phyloP scores from a whole-genome alignment of 1,139 yeast species.

The Protomyces arabidopsidicola region DNA sequence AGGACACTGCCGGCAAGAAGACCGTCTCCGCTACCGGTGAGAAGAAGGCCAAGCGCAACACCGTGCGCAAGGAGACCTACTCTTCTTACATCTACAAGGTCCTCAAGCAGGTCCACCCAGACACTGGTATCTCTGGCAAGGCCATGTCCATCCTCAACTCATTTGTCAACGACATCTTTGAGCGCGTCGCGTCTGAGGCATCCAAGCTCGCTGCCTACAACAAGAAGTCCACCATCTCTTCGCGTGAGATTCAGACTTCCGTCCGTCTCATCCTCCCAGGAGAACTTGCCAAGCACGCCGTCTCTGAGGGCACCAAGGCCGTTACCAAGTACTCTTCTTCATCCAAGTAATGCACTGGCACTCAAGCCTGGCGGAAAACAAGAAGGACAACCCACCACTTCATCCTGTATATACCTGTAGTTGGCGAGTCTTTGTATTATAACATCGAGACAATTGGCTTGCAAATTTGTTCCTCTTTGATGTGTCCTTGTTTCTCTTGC shows the following conservation, averaged over 20 bases:
- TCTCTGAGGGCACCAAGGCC: slow-evolving; percentile 99
- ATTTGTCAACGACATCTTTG: slow-evolving; percentile 81
- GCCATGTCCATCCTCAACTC: slow-evolving; percentile 99
- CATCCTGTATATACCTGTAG: slow-evolving; percentile 2
- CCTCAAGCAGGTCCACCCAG: slow-evolving; percentile 94
- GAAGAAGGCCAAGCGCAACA: slow-evolving; percentile 80
- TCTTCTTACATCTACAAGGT: slow-evolving; percentile 92
- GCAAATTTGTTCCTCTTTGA: too few species aligned
- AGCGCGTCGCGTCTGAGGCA: slow-evolving; percentile 96
- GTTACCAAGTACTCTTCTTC: slow-evolving; percentile 95
- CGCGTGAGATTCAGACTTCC: slow-evolving; percentile 99
- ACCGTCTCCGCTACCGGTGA: slow-evolving; percentile 55
- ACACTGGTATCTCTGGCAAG: slow-evolving; percentile 98
- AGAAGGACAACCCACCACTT: background rate
- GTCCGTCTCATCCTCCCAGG: slow-evolving; percentile 99
- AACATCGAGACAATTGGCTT: background rate
- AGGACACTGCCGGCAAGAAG: slow-evolving; percentile 94
- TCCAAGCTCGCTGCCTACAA: slow-evolving; percentile 99
- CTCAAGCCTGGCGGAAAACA: background rate
- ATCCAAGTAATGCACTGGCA: slow-evolving; percentile 28
- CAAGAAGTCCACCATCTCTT: slow-evolving; percentile 97
- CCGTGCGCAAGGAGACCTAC: slow-evolving; percentile 98
- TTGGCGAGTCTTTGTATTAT: background rate
- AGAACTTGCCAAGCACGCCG: slow-evolving; percentile 98
- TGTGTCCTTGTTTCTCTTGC: too few species aligned